Evolutionary conservation across 2,329 filamentous ascomycete species (phyloP).

Genomic region (Blastomyces emzantsi): DNA sequence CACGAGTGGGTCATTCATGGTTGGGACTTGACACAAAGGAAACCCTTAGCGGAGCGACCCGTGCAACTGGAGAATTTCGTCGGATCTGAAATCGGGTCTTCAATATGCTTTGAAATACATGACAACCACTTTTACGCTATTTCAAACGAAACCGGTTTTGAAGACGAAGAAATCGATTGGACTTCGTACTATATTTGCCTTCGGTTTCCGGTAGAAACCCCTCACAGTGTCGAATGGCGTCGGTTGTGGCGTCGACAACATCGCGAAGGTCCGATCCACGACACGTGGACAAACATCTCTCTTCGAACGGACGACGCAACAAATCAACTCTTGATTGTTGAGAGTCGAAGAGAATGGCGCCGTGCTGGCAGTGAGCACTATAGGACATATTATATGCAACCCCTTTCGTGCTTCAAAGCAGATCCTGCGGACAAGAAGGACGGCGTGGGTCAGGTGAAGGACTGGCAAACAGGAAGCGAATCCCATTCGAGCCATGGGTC

Average conservation of each 20-base stretch:
- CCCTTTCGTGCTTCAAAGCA: conserved; percentile 24
- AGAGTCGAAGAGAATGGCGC: conserved; percentile 61
- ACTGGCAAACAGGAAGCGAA: neutral
- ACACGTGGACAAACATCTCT: conserved; percentile 61
- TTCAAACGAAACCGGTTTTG: conserved; percentile 55
- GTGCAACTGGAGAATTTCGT: conserved; percentile 51
- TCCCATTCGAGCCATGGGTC: neutral
- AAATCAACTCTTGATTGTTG: conserved; percentile 52
- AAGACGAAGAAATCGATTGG: conserved; percentile 56
- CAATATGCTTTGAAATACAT: conserved; percentile 63
- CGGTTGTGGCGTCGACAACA: conserved; percentile 58
- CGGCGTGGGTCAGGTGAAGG: neutral
- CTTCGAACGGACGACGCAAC: conserved; percentile 53
- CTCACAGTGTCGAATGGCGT: conserved; percentile 41
- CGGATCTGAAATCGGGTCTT: conserved; percentile 56
- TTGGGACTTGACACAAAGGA: conserved; percentile 38
- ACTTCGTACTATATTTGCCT: conserved; percentile 61
- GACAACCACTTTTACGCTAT: conserved; percentile 59
- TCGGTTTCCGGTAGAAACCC: conserved; percentile 48
- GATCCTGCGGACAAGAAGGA: conserved; percentile 12
- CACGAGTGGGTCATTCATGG: conserved; percentile 55
- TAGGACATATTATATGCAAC: conserved; percentile 56
- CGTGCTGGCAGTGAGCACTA: conserved; percentile 48
- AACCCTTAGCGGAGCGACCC: conserved; percentile 36
- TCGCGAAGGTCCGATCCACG: conserved; percentile 61